A percentile compares a stretch with the other conserved stretches of the same genome.
These are phyloP conservation scores for Thermothelomyces thermophilus DNA, from an alignment of 2,329 filamentous ascomycete species.

Conservation along the genomic window DNA sequence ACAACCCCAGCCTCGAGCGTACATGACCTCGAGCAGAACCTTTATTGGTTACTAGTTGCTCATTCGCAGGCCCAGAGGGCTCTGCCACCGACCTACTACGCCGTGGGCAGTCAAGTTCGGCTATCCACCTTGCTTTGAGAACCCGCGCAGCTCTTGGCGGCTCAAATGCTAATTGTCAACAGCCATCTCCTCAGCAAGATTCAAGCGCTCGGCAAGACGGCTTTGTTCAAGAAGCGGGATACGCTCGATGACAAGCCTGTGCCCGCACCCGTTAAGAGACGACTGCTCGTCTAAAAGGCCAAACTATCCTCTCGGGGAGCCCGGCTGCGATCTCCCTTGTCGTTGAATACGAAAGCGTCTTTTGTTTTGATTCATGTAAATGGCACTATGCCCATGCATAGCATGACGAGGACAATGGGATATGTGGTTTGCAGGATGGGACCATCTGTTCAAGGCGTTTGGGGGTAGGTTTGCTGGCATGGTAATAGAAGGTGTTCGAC, in stretches of 20 bases:
- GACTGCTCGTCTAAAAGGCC: constrained; percentile 34
- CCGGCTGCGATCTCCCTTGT: too few species aligned
- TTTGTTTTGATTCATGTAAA: background rate
- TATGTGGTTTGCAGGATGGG: background rate
- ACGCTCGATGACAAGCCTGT: constrained; percentile 30
- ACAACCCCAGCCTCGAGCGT: background rate
- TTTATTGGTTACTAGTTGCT: background rate
- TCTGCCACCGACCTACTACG: constrained; percentile 17
- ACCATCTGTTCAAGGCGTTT: background rate
- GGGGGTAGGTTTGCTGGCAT: background rate
- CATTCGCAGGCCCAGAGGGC: background rate
- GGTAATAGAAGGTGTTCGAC: too few species aligned
- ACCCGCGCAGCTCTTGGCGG: background rate
- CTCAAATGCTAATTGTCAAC: constrained; percentile 28
- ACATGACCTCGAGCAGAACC: background rate
- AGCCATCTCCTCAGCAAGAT: constrained; percentile 53
- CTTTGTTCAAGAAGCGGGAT: constrained; percentile 29
- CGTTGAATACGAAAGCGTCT: background rate
- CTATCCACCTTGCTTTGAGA: background rate
- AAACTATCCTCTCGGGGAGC: too few species aligned
- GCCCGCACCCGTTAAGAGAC: constrained; percentile 42
- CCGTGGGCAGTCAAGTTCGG: background rate
- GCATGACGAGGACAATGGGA: background rate
- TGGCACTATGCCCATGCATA: background rate
- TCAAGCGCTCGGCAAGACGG: constrained; percentile 38